Evolutionary conservation across 345 rosid genomes (phyloP).

Genomic region (Alliaria petiolata): DNA sequence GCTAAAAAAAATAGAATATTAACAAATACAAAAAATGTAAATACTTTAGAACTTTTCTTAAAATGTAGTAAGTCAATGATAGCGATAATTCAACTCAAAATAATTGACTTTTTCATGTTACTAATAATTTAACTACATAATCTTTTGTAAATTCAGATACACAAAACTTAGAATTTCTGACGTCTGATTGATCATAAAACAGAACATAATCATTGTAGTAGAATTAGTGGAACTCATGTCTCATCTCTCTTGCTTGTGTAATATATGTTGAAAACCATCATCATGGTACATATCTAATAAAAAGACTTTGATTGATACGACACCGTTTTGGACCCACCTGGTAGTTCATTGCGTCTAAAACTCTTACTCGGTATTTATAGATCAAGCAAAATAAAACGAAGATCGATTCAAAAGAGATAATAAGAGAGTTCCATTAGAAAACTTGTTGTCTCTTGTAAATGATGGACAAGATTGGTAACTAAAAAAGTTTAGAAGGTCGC

Average conservation of each 20-base stretch:
- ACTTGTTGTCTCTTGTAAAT: conserved; percentile 11
- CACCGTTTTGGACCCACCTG: conserved; percentile 16
- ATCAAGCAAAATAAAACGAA: conserved; percentile 15
- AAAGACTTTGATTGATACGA: conserved; percentile 21
- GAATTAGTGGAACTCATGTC: not conserved
- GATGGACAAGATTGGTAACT: conserved; percentile 36
- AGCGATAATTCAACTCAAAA: not conserved
- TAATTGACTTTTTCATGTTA: not conserved
- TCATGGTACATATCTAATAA: not conserved
- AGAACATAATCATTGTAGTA: conserved; percentile 14
- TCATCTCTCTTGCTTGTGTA: not conserved
- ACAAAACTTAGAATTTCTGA: conserved; percentile 1
- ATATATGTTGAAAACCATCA: conserved; percentile 18
- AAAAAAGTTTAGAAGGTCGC: conserved; percentile 31
- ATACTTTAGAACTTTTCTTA: not conserved
- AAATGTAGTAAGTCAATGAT: not conserved
- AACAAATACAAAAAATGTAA: not conserved
- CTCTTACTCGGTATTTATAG: conserved; percentile 26
- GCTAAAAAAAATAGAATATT: not conserved
- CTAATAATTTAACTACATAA: not conserved
- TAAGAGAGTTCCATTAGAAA: conserved; percentile 9
- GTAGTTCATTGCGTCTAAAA: conserved; percentile 30
- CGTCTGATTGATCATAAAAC: conserved; percentile 13
- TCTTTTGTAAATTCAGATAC: not conserved
- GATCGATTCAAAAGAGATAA: conserved; percentile 20